These are phyloP conservation scores for Quercus berberidifolia DNA, from an alignment of 306 rosid species.

Conservation along the genomic window DNA sequence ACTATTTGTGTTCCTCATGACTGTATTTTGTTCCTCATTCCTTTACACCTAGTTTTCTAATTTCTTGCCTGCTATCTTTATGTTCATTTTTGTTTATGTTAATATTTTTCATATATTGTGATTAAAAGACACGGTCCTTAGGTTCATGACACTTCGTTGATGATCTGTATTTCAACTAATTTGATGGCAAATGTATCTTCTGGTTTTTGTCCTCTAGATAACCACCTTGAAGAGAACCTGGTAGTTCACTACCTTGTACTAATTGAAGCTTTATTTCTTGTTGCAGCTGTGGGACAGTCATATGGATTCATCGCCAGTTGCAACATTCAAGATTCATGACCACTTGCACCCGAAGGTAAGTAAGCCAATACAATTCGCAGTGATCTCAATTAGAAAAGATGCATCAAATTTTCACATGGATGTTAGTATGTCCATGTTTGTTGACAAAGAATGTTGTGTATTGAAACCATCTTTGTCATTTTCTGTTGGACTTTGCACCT, in stretches of 20 bases:
- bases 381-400: background rate
- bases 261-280: constrained; percentile 5
- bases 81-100: background rate
- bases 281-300: constrained; percentile 69
- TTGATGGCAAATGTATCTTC: constrained; percentile 2
- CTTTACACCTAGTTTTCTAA: background rate
- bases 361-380: background rate
- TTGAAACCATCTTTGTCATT: background rate
- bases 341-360: constrained; percentile 61
- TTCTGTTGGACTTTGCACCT: background rate
- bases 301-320: constrained; percentile 62
- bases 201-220: background rate
- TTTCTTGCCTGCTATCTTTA: background rate
- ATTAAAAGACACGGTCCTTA: background rate
- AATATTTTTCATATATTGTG: background rate
- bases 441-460: background rate
- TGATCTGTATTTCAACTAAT: background rate
- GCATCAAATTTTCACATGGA: background rate
- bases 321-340: constrained; percentile 58
- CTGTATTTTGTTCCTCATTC: background rate
- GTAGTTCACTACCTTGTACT: background rate
- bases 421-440: background rate
- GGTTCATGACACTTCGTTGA: background rate
- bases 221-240: background rate
- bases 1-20: background rate